Base-by-base conservation (phyloP, 2,329 filamentous ascomycete genomes). In the Fusarium tanahbumbuense region DNA sequence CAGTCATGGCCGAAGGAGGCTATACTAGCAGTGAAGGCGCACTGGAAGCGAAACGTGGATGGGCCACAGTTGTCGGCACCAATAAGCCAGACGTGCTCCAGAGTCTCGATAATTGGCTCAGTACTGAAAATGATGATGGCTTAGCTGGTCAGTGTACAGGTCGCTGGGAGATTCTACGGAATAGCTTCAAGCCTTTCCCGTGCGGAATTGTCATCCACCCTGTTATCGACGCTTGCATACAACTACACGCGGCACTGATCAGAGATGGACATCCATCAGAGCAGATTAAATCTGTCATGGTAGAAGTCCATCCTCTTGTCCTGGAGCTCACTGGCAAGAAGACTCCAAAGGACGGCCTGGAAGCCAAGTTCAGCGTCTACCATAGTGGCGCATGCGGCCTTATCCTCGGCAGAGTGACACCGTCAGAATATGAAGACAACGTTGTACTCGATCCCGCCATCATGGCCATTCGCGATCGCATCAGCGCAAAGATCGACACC, bases 301-400 rank as follows among this genome's bases (percentile, higher is more conserved):
- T 3, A 11, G 18, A 48, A 20, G 53, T 60, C 4, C 58, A 60
- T 4, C 53, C 44, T 16, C 53, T 58, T 1, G 44, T 60, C 0
- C n/a, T 60, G 1, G 53, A 60, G 37, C 58, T 58, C 1, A 58
- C 53, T 0, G 44, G 53, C 8, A 60, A 60, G n/a, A 58, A 60
- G 18, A 28, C 7, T 16, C 53, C 58, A 23, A 58, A 34, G 4
- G 44, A 60, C 16, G 44, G 53, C 0, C 3, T 60, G 5, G 58
- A 60, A 20, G 53, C 53, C 12, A 60, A 58, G 27, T 60, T 60
- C 15, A 58, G 58, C n/a, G 58, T 58, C 15, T 60, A 60, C 12
- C 44, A 60, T 15, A 60, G 58, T 6, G 53, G 58, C 1, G 58
- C 58, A 11, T 60, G 58, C 1, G 53, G 58, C 0, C 53, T 60